phyloP scores from a whole-genome alignment of 108 stramenopile species.

The Chaetoceros tenuissimus region DNA sequence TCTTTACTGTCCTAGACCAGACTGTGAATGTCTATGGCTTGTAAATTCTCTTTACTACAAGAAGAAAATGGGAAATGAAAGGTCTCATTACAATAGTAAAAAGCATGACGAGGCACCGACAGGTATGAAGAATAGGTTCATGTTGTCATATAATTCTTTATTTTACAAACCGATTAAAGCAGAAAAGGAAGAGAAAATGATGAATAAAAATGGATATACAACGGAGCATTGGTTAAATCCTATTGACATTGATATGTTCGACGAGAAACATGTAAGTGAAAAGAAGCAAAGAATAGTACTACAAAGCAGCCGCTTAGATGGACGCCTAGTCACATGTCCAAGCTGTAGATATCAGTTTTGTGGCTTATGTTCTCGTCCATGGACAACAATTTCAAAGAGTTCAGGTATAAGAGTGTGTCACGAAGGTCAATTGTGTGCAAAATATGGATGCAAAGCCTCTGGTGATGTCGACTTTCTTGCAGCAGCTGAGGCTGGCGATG shows the following conservation, averaged over 20 bases:
- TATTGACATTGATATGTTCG: background rate
- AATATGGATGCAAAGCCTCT: background rate
- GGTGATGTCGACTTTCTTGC: slow-evolving; percentile 1
- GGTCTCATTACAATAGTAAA: no score
- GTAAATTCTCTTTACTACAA: slow-evolving; percentile 3
- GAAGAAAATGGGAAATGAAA: slow-evolving; percentile 10
- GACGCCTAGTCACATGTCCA: slow-evolving; percentile 10
- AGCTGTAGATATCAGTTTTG: slow-evolving; percentile 11
- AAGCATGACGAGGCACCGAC: background rate
- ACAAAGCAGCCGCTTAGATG: no score
- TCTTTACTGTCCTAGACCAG: slow-evolving; percentile 12
- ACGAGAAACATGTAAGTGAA: background rate
- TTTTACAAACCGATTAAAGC: slow-evolving; percentile 8
- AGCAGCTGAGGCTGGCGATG: slow-evolving; percentile 1
- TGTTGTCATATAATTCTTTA: background rate
- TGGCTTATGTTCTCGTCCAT: slow-evolving; percentile 19
- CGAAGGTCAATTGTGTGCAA: slow-evolving; percentile 5
- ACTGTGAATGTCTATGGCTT: slow-evolving; percentile 17
- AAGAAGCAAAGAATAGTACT: no score
- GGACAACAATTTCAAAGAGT: slow-evolving; percentile 4
- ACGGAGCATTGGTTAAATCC: slow-evolving; percentile 5
- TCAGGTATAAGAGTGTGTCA: slow-evolving; percentile 1
- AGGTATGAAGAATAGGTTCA: background rate
- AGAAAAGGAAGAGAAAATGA: background rate
- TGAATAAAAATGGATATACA: background rate